Conservation (phyloP, 192 early-diverging fungal genomes). For the Coemansia umbellata region DNA sequence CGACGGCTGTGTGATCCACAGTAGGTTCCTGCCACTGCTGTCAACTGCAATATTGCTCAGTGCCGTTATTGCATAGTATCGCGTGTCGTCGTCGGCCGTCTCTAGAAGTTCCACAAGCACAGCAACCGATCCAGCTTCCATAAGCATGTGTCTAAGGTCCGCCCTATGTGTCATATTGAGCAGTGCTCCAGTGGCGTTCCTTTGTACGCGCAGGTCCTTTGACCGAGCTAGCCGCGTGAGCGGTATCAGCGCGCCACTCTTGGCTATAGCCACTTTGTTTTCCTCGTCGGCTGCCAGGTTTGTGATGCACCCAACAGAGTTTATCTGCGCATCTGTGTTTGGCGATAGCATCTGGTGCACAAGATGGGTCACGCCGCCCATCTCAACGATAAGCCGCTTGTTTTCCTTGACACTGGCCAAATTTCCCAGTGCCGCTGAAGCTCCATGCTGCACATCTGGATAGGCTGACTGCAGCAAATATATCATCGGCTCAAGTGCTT, state of each 20-base stretch:
- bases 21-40: slow-evolving; percentile 55
- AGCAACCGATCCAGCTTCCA: slow-evolving; percentile 72
- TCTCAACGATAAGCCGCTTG: slow-evolving; percentile 73
- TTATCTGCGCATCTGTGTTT: slow-evolving; percentile 80
- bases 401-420: slow-evolving; percentile 66
- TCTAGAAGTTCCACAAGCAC: slow-evolving; percentile 69
- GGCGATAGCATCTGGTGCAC: slow-evolving; percentile 75
- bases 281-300: slow-evolving; percentile 80
- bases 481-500: slow-evolving; percentile 69
- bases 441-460: slow-evolving; percentile 74
- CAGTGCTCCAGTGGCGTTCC: slow-evolving; percentile 86
- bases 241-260: slow-evolving; percentile 70
- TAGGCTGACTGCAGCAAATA: slow-evolving; percentile 73
- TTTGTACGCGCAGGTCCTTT: slow-evolving; percentile 73
- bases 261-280: slow-evolving; percentile 79
- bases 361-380: slow-evolving; percentile 71
- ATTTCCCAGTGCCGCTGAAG: slow-evolving; percentile 80
- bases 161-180: slow-evolving; percentile 88
- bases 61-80: slow-evolving; percentile 82
- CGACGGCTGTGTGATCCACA: slow-evolving; percentile 59
- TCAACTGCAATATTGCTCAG: slow-evolving; percentile 84
- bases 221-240: slow-evolving; percentile 71
- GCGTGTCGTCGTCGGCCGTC: slow-evolving; percentile 71
- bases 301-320: slow-evolving; percentile 89
- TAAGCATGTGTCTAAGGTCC: slow-evolving; percentile 67